Evolutionary conservation across 768 basidiomycete species (phyloP).

Genomic region (Suillus cothurnatus): DNA sequence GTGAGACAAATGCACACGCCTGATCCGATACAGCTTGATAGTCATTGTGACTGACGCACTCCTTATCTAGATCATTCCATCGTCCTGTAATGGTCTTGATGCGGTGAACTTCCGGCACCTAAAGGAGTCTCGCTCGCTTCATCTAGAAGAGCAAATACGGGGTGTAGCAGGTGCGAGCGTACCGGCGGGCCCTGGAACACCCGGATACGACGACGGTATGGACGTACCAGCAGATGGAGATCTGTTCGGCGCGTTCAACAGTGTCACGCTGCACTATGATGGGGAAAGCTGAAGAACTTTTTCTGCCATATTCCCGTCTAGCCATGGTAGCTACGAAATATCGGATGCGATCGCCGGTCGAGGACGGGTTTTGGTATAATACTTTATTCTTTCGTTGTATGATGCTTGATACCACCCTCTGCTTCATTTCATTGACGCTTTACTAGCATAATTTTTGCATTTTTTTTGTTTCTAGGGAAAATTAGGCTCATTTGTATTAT

Average conservation of each 20-base stretch:
- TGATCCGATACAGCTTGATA: slow-evolving; percentile 11
- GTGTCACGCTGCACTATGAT: slow-evolving; percentile 86
- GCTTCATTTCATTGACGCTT: slow-evolving; percentile 15
- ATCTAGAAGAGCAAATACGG: slow-evolving; percentile 71
- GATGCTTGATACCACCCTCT: slow-evolving; percentile 8
- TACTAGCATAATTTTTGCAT: slow-evolving; percentile 20
- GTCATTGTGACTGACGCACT: slow-evolving; percentile 18
- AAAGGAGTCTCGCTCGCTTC: slow-evolving; percentile 89
- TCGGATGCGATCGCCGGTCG: background rate
- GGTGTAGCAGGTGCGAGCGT: slow-evolving; percentile 37
- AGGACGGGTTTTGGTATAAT: background rate
- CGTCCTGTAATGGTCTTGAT: slow-evolving; percentile 72
- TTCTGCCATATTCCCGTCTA: background rate
- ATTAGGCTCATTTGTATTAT: slow-evolving; percentile 35
- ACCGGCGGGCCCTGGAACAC: slow-evolving; percentile 36
- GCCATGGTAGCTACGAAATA: background rate
- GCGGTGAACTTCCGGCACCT: slow-evolving; percentile 89
- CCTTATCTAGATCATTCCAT: slow-evolving; percentile 73
- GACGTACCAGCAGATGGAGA: slow-evolving; percentile 54
- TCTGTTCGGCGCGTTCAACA: slow-evolving; percentile 86
- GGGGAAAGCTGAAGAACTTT: slow-evolving; percentile 48
- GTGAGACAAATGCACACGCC: slow-evolving; percentile 16
- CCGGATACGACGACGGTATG: slow-evolving; percentile 46
- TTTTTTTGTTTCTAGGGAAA: slow-evolving; percentile 20
- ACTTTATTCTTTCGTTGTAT: slow-evolving; percentile 11